Conservation (phyloP, 345 rosid genomes). For the Hevea brasiliensis region DNA sequence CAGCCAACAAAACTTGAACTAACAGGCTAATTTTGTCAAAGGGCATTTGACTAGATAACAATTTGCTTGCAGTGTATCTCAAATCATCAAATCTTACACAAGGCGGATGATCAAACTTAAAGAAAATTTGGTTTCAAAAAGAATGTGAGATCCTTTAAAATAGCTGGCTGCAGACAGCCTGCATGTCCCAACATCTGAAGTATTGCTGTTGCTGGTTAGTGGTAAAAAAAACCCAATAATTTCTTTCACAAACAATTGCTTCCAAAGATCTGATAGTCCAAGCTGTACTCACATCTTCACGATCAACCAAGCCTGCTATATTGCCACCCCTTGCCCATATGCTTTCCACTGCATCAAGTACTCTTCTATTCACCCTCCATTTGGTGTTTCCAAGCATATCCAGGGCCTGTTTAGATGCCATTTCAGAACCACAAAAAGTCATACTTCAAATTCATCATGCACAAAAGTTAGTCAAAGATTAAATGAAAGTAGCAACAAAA, state of each 20-base stretch:
- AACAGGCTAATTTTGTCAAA: constrained; percentile 2
- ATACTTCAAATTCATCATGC: not conserved
- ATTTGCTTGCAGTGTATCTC: not conserved
- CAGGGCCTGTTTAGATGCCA: constrained; percentile 28
- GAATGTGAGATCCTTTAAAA: not conserved
- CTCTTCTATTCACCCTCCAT: constrained; percentile 38
- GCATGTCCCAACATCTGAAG: not conserved
- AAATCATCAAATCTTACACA: not conserved
- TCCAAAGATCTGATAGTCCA: constrained; percentile 13
- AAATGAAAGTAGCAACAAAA: not conserved
- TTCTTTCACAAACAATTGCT: constrained; percentile 4
- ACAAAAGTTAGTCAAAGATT: not conserved
- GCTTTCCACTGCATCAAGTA: constrained; percentile 34
- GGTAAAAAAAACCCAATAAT: not conserved
- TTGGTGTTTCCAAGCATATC: constrained; percentile 37
- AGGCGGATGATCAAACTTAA: constrained; percentile 3
- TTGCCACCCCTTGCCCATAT: constrained; percentile 37
- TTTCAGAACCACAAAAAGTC: constrained; percentile 6
- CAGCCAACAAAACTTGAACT: not conserved
- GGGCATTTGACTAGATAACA: not conserved
- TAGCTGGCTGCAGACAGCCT: not conserved
- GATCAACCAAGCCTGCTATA: constrained; percentile 33
- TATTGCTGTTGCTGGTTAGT: not conserved
- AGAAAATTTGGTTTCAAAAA: not conserved
- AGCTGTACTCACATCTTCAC: constrained; percentile 29